Percentiles rank a stretch among this genome's conserved stretches.
These are phyloP conservation scores for Nigrospora osmanthi DNA, from an alignment of 2,329 filamentous ascomycete genomes.

Conservation along the genomic window DNA sequence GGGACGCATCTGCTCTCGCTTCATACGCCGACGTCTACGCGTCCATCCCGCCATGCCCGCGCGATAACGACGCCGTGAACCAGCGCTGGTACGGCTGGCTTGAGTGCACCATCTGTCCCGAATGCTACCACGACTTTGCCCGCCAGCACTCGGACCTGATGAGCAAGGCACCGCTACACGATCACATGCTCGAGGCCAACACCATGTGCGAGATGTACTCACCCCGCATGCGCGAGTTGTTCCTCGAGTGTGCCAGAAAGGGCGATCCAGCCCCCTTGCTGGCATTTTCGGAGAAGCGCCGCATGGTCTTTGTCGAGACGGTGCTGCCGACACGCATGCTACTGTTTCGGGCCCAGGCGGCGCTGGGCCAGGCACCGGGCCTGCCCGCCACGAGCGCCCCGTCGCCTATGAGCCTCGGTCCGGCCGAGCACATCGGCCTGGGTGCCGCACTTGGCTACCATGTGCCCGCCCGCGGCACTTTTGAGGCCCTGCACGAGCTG, in stretches of 20 bases:
- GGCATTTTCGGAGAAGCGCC: conserved; percentile 14
- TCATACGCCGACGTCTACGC: conserved; percentile 20
- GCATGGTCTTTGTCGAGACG: conserved; percentile 23
- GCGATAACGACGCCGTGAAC: conserved; percentile 12
- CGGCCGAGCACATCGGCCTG: not conserved
- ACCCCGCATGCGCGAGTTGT: conserved; percentile 25
- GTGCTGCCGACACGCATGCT: conserved; percentile 18
- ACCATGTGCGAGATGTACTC: conserved; percentile 29
- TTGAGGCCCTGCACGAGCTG: conserved; percentile 11
- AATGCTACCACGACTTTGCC: conserved; percentile 26
- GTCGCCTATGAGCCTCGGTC: not conserved
- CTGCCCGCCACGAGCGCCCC: not conserved
- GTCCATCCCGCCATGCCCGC: conserved; percentile 17
- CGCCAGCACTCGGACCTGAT: conserved; percentile 17
- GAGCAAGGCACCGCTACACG: conserved; percentile 17
- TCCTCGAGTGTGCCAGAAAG: conserved; percentile 18
- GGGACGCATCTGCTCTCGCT: conserved; percentile 14
- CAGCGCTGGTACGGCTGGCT: conserved; percentile 27
- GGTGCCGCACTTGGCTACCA: conserved; percentile 12
- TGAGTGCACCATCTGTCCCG: conserved; percentile 25
- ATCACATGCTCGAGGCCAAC: conserved; percentile 7
- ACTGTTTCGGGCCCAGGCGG: conserved; percentile 14
- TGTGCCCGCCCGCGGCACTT: conserved; percentile 16
- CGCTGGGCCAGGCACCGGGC: conserved; percentile 9
- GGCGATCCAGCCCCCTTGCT: conserved; percentile 16